Evolutionary conservation across 306 rosid species (phyloP), one percentile per base, ranked within the genome.

Genomic region (Vicia sativa): DNA sequence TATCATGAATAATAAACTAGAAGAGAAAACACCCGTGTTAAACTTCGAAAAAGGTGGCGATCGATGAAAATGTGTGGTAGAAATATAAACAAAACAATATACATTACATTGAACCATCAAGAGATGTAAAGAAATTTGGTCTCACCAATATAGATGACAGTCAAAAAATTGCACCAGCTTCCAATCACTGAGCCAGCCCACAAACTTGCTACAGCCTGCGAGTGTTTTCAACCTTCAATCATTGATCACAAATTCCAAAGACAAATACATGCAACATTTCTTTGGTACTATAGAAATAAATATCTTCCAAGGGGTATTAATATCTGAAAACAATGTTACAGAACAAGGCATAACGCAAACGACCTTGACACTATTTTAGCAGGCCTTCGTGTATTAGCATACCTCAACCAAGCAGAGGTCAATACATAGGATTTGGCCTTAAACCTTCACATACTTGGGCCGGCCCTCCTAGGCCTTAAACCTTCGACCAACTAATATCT

Each of bases 121-220:
- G 55, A 2, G 8, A 44, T n/a, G 31, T 12, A 62, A 68, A 55
- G 19, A 58, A 54, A 62, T 37, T 4, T 49, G 62, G 41, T 60
- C 38, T 92, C 71, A 92, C 98, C 98, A 73, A 86, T 7, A 78
- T 86, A 92, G 14, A 86, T 44, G 62, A 89, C 92, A n/a, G 98
- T 80, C 50, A 92, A 68, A 63, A 92, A 84, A 75, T 84, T 87
- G 87, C 80, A 92, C 95, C 96, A 92, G 91, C 93, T 87, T 71
- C 96, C 96, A 2, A 89, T 74, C 41, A 87, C 74, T 44, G 98
- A 87, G 48, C 86, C 88, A 76, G 78, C 80, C 83, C 80, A 92
- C 83, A 92, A 87, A 84, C 95, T 45, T 71, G 5, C 79, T 12
- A 86, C 65, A 34, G 71, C 89, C 98, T 92, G 71, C 23, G 50